A percentile compares a stretch with the other conserved stretches of the same genome.
Evolutionary conservation across 116 monocot genomes (phyloP).

Genomic region (Posidonia oceanica): DNA sequence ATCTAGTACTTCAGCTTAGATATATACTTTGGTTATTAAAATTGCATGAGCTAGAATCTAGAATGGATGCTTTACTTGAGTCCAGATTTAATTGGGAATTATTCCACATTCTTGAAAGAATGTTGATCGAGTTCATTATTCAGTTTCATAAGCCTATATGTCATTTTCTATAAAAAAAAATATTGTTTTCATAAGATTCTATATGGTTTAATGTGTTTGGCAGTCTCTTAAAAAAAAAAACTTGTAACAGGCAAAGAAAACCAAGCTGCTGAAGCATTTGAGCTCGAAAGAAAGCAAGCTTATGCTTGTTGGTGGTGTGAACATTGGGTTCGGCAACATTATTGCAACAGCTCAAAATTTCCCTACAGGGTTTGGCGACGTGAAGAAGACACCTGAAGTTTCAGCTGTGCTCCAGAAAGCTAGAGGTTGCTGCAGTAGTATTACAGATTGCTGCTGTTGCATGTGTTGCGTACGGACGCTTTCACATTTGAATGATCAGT

Average conservation of each 20-base stretch:
- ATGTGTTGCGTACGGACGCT: conserved; percentile 52
- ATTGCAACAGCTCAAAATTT: conserved; percentile 54
- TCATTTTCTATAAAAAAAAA: too few species aligned
- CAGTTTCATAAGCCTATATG: too few species aligned
- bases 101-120: too few species aligned
- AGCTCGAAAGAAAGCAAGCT: conserved; percentile 14
- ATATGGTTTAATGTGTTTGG: background rate
- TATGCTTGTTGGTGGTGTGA: conserved; percentile 10
- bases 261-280: conserved; percentile 15
- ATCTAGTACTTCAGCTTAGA: too few species aligned
- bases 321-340: conserved; percentile 62
- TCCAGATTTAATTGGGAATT: too few species aligned
- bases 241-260: conserved; percentile 33
- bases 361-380: conserved; percentile 33
- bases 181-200: background rate
- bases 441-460: conserved; percentile 63
- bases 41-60: too few species aligned
- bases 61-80: too few species aligned
- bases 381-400: conserved; percentile 20
- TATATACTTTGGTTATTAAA: too few species aligned
- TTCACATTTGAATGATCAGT: conserved; percentile 56
- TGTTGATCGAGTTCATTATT: too few species aligned
- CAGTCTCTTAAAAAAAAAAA: background rate
- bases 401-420: conserved; percentile 30
- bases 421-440: conserved; percentile 42